Evolutionary conservation across 345 rosid genomes (phyloP).

Genomic region (Euphorbia tirucalli): DNA sequence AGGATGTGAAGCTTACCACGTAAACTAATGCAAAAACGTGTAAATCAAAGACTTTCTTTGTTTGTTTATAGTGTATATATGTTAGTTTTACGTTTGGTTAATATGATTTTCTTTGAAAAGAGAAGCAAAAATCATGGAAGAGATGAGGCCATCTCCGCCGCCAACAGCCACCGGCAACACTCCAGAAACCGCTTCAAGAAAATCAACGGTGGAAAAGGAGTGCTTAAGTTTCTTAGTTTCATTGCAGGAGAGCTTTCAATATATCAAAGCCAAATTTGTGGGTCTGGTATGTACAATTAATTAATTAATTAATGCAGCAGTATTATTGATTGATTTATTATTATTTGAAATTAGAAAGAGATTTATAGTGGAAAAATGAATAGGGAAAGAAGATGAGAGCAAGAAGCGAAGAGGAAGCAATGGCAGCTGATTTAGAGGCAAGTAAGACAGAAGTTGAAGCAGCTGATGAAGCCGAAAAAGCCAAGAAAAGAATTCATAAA

Average conservation of each 20-base stretch:
- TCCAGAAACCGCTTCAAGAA: too few species aligned
- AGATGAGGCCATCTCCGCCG: conserved; percentile 23
- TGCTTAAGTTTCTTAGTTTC: conserved; percentile 44
- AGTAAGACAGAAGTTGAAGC: conserved; percentile 61
- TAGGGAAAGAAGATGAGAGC: conserved; percentile 56
- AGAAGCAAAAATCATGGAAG: conserved; percentile 34
- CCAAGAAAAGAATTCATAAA: too few species aligned
- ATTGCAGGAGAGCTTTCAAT: conserved; percentile 44
- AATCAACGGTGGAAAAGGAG: conserved; percentile 31
- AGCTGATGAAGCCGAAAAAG: conserved; percentile 52
- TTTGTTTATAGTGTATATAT: too few species aligned
- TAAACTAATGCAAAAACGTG: conserved; percentile 1
- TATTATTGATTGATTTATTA: too few species aligned
- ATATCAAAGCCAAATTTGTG: conserved; percentile 45
- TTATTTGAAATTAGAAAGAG: too few species aligned
- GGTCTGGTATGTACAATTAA: conserved; percentile 16
- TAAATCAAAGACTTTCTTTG: too few species aligned
- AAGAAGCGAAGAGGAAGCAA: conserved; percentile 54
- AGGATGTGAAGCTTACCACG: background rate
- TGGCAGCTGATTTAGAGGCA: conserved; percentile 46
- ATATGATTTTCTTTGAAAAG: too few species aligned
- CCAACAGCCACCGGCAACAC: too few species aligned
- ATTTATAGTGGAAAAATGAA: too few species aligned
- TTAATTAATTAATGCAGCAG: too few species aligned
- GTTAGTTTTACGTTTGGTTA: too few species aligned